Evolutionary conservation across 495 filamentous ascomycete species (phyloP), one percentile per base, ranked within the genome.

Genomic region (Apiosordaria backusii): DNA sequence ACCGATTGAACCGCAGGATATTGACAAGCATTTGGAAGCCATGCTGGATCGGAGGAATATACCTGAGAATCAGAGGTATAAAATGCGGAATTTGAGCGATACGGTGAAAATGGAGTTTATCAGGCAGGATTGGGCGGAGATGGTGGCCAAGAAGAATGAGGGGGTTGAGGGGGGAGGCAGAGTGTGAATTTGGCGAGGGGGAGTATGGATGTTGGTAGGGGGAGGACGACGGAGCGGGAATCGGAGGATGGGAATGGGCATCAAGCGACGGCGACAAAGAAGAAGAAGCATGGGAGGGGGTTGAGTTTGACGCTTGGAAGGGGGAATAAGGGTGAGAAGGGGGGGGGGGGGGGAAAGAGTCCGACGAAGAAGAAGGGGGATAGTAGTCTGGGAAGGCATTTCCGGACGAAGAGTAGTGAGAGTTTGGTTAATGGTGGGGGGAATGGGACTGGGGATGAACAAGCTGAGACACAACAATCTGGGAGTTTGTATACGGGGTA

Each of bases 81-180:
- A 93, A 77, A 97, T 99, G 92, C 87, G 95, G 27, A 92, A 86
- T 29, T 80, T 99, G 60, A 91, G 92, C 63, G 86, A 89, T 63
- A 90, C 89, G 26, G 92, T 99, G 77, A 99, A 99, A 78, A 89
- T 89, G 68, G 93, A 99, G 67, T 97, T 99, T 68, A 92, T 98
- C 71, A 86, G 89, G 66, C 92, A 97, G 72, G 90, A 97, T 72
- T 90, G 88, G 78, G 86, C 87, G 0, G 89, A 90, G 68, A 88
- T 80, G 58, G 80, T 80, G 55, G 80, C 79, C 25, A 76, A 76
- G 23, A 70, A 74, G 61, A 71, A 74, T 50, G 70, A 61, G n/a
- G 24, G 45, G 29, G 59, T 6, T 2, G 24, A 19, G 59, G 27
- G 16, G 35, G 35, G 35, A 45, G 35, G 35, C 35, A 45, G 35